phyloP scores from a whole-genome alignment of 768 basidiomycete species.

The Kwoniella shandongensis region DNA sequence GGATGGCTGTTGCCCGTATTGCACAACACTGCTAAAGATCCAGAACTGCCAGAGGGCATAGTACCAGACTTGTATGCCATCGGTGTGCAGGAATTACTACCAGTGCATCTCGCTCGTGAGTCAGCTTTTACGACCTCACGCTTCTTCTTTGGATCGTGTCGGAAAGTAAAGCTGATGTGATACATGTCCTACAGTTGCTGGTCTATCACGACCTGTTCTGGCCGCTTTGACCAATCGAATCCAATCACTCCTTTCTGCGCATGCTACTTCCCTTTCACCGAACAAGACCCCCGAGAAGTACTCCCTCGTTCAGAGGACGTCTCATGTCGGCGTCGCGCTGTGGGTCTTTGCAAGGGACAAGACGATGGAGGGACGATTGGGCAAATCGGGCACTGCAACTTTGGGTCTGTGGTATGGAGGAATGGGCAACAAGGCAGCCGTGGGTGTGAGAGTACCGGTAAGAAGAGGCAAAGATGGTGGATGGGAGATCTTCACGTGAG shows the following conservation, averaged over 20 bases:
- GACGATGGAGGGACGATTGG: slow-evolving; percentile 60
- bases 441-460: slow-evolving; percentile 79
- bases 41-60: slow-evolving; percentile 65
- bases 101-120: slow-evolving; percentile 81
- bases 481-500: slow-evolving; percentile 84
- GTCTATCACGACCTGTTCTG: slow-evolving; percentile 70
- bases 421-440: slow-evolving; percentile 96
- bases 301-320: slow-evolving; percentile 71
- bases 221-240: slow-evolving; percentile 70
- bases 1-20: slow-evolving; percentile 85
- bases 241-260: slow-evolving; percentile 50
- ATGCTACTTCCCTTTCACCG: slow-evolving; percentile 37
- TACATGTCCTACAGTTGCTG: slow-evolving; percentile 62
- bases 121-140: no score
- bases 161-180: background rate
- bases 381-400: slow-evolving; percentile 65
- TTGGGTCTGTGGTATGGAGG: slow-evolving; percentile 65
- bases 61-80: slow-evolving; percentile 60
- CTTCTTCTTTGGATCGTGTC: background rate
- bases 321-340: slow-evolving; percentile 83
- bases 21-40: slow-evolving; percentile 60
- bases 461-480: slow-evolving; percentile 58
- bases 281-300: slow-evolving; percentile 59
- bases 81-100: slow-evolving; percentile 89
- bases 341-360: slow-evolving; percentile 79